Percentiles rank a stretch among this genome's conserved stretches.
phyloP scores from a whole-genome alignment of 1,284 basidiomycete genomes.

The Sanghuangporus weigelae region DNA sequence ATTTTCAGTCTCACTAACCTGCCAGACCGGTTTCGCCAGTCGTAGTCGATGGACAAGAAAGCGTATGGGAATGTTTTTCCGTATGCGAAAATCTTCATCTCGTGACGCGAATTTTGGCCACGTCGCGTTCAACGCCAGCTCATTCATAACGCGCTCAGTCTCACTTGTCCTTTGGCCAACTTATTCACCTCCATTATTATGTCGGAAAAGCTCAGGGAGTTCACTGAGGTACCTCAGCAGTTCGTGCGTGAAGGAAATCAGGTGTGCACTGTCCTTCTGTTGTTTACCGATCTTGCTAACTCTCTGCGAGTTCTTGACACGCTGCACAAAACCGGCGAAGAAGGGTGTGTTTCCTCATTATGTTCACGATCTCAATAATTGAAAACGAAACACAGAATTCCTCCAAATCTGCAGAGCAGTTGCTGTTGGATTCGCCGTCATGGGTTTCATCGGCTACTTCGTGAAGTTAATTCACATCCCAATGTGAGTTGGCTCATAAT shows the following conservation, averaged over 20 bases:
- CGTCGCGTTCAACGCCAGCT: slow-evolving; percentile 20
- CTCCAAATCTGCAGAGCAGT: slow-evolving; percentile 90
- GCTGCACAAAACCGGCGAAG: slow-evolving; percentile 96
- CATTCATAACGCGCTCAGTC: not conserved
- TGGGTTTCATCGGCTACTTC: slow-evolving; percentile 98
- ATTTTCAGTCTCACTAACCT: not conserved
- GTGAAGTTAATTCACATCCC: slow-evolving; percentile 96
- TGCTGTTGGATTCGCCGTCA: slow-evolving; percentile 91
- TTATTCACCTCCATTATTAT: slow-evolving; percentile 38
- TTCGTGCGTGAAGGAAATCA: slow-evolving; percentile 93
- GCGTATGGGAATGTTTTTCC: not conserved
- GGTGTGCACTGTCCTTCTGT: slow-evolving; percentile 40
- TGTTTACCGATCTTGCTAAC: slow-evolving; percentile 10
- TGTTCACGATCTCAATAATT: not conserved
- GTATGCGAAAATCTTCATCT: not conserved
- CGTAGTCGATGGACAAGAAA: not conserved
- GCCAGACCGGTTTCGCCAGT: not conserved
- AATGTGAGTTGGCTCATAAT: slow-evolving; percentile 53
- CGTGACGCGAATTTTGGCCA: slow-evolving; percentile 4
- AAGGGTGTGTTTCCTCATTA: slow-evolving; percentile 58
- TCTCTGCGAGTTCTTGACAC: slow-evolving; percentile 76
- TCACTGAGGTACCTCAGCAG: slow-evolving; percentile 87
- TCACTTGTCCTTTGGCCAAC: slow-evolving; percentile 3
- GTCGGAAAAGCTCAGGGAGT: slow-evolving; percentile 89
- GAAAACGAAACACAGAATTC: slow-evolving; percentile 61